Percentiles rank a stretch among this genome's conserved stretches.
phyloP scores from a whole-genome alignment of 2,329 filamentous ascomycete genomes.

The Clarireedia homoeocarpa region DNA sequence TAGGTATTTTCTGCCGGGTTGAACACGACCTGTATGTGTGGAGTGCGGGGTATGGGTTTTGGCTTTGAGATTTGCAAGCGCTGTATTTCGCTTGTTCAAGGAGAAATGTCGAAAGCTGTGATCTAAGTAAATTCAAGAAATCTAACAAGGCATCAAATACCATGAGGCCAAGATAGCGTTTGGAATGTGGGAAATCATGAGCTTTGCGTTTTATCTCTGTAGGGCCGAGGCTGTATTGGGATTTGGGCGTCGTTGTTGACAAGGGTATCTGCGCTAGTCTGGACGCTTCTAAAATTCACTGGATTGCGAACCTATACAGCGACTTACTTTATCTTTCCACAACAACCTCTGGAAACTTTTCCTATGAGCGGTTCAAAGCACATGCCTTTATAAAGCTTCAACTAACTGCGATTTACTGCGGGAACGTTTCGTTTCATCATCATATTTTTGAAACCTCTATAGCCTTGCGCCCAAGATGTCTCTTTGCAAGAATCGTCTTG shows the following conservation, averaged over 20 bases:
- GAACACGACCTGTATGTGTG: slow-evolving; percentile 1
- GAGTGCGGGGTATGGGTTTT: slow-evolving; percentile 9
- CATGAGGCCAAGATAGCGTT: no score
- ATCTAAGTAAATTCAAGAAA: background rate
- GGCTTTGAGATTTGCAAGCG: background rate
- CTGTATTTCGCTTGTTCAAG: background rate
- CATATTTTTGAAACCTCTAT: background rate
- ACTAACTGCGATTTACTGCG: background rate
- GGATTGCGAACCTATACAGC: background rate
- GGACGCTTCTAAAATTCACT: slow-evolving; percentile 3
- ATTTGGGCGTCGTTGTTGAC: background rate
- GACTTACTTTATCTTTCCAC: slow-evolving; percentile 2
- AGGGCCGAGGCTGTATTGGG: slow-evolving; percentile 4
- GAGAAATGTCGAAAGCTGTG: background rate
- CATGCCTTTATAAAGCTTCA: background rate
- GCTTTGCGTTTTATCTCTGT: no score
- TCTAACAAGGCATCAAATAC: background rate
- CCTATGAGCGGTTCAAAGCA: background rate
- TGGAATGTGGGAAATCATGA: background rate
- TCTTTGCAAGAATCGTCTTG: slow-evolving; percentile 78
- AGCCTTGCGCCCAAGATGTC: slow-evolving; percentile 51
- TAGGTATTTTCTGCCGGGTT: slow-evolving; percentile 2
- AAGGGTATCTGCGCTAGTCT: slow-evolving; percentile 6
- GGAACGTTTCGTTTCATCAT: background rate
- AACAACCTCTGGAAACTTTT: background rate